Conservation (phyloP, 2,329 filamentous ascomycete species). For the Arachnomyces sp. region DNA sequence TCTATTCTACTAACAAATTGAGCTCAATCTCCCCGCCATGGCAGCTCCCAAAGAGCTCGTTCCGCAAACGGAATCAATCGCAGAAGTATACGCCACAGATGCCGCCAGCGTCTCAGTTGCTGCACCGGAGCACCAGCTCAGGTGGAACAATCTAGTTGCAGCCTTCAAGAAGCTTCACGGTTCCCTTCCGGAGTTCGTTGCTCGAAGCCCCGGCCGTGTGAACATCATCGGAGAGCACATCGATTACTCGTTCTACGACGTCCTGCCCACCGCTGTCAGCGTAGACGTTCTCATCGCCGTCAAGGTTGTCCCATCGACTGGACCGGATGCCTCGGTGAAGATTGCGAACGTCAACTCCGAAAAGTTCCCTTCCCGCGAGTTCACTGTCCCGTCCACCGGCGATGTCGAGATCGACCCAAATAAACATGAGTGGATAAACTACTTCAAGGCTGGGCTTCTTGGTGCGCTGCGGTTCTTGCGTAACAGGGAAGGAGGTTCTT, state of each 20-base stretch:
- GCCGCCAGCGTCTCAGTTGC: slow-evolving; percentile 67
- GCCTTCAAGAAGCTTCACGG: slow-evolving; percentile 66
- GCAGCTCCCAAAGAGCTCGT: slow-evolving; percentile 47
- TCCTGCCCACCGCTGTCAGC: slow-evolving; percentile 90
- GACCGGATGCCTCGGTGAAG: slow-evolving; percentile 56
- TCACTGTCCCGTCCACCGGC: slow-evolving; percentile 57
- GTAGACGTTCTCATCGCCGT: slow-evolving; percentile 87
- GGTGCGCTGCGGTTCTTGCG: slow-evolving; percentile 74
- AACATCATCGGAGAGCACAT: slow-evolving; percentile 99
- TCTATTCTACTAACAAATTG: no score
- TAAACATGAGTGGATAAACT: slow-evolving; percentile 92
- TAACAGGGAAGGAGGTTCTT: slow-evolving; percentile 53
- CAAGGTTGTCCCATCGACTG: slow-evolving; percentile 36
- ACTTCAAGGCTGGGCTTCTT: slow-evolving; percentile 86
- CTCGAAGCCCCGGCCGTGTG: slow-evolving; percentile 85
- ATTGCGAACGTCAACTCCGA: slow-evolving; percentile 70
- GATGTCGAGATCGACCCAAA: slow-evolving; percentile 75
- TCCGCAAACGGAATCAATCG: slow-evolving; percentile 65
- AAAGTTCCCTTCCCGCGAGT: slow-evolving; percentile 69
- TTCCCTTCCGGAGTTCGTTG: slow-evolving; percentile 67
- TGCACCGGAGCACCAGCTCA: slow-evolving; percentile 56
- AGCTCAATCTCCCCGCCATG: slow-evolving; percentile 21
- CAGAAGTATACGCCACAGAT: slow-evolving; percentile 75
- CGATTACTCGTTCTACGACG: slow-evolving; percentile 94
- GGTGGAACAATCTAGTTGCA: slow-evolving; percentile 68